These are phyloP conservation scores for Talaromyces verruculosus DNA, from an alignment of 2,329 filamentous ascomycete species.

Conservation along the genomic window DNA sequence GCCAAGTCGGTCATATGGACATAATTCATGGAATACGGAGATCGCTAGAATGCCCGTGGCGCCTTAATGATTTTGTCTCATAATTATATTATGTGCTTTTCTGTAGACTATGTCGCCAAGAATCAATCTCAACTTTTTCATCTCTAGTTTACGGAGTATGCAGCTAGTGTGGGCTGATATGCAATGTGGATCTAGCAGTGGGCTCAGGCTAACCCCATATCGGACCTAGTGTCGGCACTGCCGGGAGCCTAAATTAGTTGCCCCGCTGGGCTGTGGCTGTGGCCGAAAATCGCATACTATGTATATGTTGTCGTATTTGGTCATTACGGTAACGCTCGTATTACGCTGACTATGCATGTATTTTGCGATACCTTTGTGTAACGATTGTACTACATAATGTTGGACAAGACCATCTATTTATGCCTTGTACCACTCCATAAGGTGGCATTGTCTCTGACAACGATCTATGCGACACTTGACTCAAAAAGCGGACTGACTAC, in stretches of 20 bases:
- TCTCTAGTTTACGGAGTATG: neutral
- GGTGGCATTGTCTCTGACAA: neutral
- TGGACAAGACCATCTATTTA: neutral
- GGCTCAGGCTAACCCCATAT: too few relatives aligned
- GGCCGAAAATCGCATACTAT: neutral
- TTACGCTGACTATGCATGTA: neutral
- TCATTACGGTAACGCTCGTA: neutral
- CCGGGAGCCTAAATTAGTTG: neutral
- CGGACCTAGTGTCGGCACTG: neutral
- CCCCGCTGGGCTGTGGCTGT: neutral
- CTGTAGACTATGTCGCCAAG: neutral
- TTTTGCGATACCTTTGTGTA: neutral
- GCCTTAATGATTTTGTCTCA: neutral
- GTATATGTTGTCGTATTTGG: neutral
- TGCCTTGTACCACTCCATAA: neutral
- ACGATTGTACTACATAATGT: neutral
- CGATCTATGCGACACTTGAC: neutral
- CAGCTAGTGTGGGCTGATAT: neutral
- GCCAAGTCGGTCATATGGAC: neutral
- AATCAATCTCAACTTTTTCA: neutral
- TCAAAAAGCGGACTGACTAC: neutral
- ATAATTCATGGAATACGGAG: too few relatives aligned
- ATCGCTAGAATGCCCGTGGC: neutral
- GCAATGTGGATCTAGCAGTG: neutral
- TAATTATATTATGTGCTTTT: neutral